A percentile compares a stretch with the other conserved stretches of the same genome.
These are phyloP conservation scores for Aspergillus cavernicola DNA, from an alignment of 495 filamentous ascomycete species.

Conservation along the genomic window DNA sequence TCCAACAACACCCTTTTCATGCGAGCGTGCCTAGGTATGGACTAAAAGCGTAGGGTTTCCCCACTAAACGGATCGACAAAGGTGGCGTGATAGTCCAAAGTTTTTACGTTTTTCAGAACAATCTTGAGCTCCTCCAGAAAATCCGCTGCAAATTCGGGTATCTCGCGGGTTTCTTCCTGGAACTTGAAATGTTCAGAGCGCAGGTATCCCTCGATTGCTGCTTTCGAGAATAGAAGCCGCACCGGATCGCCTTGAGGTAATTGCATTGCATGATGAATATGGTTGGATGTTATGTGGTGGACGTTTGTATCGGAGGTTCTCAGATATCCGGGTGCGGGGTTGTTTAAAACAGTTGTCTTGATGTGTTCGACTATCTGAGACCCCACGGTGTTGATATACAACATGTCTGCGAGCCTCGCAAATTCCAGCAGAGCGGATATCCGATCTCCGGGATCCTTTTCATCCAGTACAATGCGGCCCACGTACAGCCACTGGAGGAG, in stretches of 20 bases:
- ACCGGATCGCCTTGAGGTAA: not conserved
- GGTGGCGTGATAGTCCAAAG: not conserved
- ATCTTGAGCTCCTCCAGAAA: not conserved
- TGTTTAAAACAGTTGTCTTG: too few species aligned
- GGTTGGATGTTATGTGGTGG: not conserved
- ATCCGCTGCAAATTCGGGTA: not conserved
- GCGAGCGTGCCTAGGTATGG: too few species aligned
- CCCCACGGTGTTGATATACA: constrained; percentile 19
- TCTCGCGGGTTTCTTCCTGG: not conserved
- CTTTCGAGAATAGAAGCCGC: not conserved
- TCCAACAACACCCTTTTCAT: too few species aligned
- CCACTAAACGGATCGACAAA: not conserved
- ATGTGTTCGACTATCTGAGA: too few species aligned
- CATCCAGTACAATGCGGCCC: constrained; percentile 15
- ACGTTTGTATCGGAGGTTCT: too few species aligned
- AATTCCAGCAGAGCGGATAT: constrained; percentile 27
- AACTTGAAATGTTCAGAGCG: not conserved
- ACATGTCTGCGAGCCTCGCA: constrained; percentile 27
- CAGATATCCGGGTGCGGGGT: too few species aligned
- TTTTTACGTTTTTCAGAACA: not conserved
- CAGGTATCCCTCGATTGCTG: not conserved
- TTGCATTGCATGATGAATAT: not conserved
- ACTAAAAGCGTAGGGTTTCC: too few species aligned
- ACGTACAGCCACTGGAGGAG: constrained; percentile 28
- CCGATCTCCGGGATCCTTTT: constrained; percentile 9